Percentiles rank a stretch among this genome's conserved stretches.
These are phyloP conservation scores for Sporisorium iseilematis-ciliati DNA, from an alignment of 1,284 basidiomycete genomes.

Conservation along the genomic window DNA sequence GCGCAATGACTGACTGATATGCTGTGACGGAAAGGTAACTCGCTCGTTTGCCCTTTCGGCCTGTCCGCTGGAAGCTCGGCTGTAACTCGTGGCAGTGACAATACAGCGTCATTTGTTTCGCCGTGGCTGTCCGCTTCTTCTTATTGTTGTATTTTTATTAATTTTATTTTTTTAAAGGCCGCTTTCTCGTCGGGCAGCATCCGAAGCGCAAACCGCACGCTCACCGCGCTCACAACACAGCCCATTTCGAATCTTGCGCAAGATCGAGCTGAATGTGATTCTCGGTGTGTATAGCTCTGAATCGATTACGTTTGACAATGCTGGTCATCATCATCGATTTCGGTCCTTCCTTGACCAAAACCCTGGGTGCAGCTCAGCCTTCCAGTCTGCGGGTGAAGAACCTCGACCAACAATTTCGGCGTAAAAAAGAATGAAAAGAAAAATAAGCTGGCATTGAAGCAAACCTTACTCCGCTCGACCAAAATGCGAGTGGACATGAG, in stretches of 20 bases:
- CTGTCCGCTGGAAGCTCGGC: slow-evolving; percentile 6
- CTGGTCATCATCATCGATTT: not conserved
- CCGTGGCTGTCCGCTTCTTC: slow-evolving; percentile 6
- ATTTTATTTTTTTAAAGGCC: not conserved
- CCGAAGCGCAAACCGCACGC: too few species aligned
- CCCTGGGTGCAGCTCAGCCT: not conserved
- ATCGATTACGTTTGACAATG: too few species aligned
- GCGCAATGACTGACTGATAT: too few species aligned
- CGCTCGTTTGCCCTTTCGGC: not conserved
- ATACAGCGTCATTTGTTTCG: not conserved
- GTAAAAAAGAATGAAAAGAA: slow-evolving; percentile 29
- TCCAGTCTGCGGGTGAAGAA: slow-evolving; percentile 4
- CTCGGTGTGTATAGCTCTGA: too few species aligned
- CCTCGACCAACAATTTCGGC: slow-evolving; percentile 25
- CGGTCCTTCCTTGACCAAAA: not conserved
- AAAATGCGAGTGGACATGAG: too few species aligned
- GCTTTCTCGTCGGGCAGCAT: too few species aligned
- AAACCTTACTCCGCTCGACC: too few species aligned
- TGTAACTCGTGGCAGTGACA: slow-evolving; percentile 14
- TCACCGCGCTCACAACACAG: too few species aligned
- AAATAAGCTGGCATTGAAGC: too few species aligned
- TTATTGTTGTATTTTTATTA: not conserved
- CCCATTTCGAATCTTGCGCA: too few species aligned
- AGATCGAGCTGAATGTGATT: too few species aligned
- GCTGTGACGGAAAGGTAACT: too few species aligned